Conservation (phyloP, 31 red algal genomes). For the Porphyra umbilicalis region DNA sequence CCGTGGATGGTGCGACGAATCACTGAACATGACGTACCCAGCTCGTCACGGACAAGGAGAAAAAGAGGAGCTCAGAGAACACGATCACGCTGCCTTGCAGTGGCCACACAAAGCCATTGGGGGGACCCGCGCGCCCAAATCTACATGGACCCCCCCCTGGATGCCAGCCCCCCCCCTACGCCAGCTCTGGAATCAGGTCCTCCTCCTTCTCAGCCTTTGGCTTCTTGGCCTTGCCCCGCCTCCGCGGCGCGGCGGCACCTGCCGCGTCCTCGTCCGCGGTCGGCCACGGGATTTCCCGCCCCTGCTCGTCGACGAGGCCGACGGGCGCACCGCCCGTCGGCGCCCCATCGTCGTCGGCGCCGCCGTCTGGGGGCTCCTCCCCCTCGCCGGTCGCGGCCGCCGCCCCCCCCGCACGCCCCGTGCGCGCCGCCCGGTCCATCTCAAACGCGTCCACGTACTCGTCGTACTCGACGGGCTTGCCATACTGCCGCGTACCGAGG, state of each 20-base stretch:
- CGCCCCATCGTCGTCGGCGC: not conserved
- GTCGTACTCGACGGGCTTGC: constrained; percentile 90
- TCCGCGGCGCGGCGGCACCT: not conserved
- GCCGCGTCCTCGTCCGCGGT: not conserved
- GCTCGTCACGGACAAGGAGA: too few species aligned
- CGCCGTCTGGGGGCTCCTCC: constrained; percentile 3
- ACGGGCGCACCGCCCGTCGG: not conserved
- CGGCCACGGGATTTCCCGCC: not conserved
- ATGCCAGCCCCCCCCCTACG: not conserved
- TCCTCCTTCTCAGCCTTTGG: not conserved
- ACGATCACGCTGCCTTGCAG: too few species aligned
- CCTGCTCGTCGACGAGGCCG: not conserved
- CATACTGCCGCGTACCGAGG: constrained; percentile 60
- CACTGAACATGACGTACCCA: too few species aligned
- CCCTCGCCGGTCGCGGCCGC: constrained; percentile 8
- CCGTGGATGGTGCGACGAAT: too few species aligned
- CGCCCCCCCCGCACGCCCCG: constrained; percentile 6
- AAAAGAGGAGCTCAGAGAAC: too few species aligned
- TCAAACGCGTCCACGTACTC: constrained; percentile 73
- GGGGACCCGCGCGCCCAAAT: too few species aligned
- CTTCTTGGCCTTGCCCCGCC: not conserved
- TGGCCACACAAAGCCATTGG: too few species aligned
- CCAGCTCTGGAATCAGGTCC: not conserved
- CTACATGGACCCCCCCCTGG: too few species aligned
- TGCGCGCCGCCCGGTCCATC: constrained; percentile 59